Percentiles rank a stretch among this genome's conserved stretches.
Conservation (phyloP, 225 moss, liverwort and hornwort genomes). For the Antitrichia curtipendula region DNA sequence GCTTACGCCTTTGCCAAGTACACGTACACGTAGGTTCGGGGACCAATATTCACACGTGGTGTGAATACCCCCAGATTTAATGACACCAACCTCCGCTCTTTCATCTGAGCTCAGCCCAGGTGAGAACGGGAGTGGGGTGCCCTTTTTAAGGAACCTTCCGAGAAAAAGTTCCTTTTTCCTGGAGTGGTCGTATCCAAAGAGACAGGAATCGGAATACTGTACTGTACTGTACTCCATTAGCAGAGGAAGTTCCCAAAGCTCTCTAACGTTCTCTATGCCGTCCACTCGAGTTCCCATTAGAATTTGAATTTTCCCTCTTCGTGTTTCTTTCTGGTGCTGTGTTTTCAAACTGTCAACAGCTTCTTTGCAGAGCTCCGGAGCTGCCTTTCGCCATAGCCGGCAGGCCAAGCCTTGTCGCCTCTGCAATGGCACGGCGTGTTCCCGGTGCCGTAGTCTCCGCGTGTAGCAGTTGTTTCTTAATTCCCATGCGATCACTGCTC, state of each 20-base stretch:
- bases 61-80: no score
- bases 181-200: neutral
- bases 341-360: neutral
- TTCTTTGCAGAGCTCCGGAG: neutral
- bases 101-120: no score
- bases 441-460: neutral
- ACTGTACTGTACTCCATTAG: no score
- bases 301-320: conserved; percentile 23
- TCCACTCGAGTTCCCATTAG: neutral
- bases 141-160: neutral
- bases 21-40: no score
- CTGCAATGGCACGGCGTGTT: neutral
- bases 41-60: no score
- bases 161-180: neutral
- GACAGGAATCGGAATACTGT: neutral
- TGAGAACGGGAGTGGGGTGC: no score
- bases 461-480: no score
- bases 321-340: neutral
- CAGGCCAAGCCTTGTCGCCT: neutral
- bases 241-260: neutral
- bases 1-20: no score
- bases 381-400: neutral
- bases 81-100: no score
- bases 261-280: neutral
- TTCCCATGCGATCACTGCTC: neutral